phyloP scores from a whole-genome alignment of 495 filamentous ascomycete species.

The Monascus purpureus region DNA sequence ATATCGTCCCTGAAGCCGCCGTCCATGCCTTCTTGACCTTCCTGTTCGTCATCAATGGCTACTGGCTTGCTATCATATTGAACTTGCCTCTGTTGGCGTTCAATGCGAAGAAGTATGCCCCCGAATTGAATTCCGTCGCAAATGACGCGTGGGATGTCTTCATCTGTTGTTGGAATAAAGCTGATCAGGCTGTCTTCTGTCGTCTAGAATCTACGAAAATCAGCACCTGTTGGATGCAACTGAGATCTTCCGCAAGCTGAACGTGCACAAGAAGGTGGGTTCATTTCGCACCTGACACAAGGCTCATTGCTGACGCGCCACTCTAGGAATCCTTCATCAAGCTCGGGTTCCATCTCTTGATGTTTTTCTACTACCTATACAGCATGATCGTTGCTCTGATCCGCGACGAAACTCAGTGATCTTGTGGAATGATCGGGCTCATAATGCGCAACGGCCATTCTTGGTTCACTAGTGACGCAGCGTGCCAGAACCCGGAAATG shows the following conservation, averaged over 20 bases:
- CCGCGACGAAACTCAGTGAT: slow-evolving; percentile 79
- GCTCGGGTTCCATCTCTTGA: slow-evolving; percentile 94
- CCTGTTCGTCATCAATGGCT: slow-evolving; percentile 95
- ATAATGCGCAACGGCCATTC: slow-evolving; percentile 26
- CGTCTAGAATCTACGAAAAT: slow-evolving; percentile 79
- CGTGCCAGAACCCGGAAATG: slow-evolving; percentile 1
- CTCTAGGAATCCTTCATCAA: slow-evolving; percentile 97
- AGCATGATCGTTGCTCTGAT: slow-evolving; percentile 98
- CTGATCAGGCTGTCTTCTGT: slow-evolving; percentile 6
- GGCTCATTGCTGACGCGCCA: too few relatives aligned
- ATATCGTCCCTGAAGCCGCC: slow-evolving; percentile 97
- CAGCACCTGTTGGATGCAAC: slow-evolving; percentile 94
- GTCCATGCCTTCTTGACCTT: slow-evolving; percentile 92
- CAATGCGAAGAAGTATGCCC: slow-evolving; percentile 89
- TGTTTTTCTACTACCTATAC: slow-evolving; percentile 99
- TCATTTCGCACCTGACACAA: too few relatives aligned
- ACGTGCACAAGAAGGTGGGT: slow-evolving; percentile 94
- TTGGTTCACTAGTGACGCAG: slow-evolving; percentile 9
- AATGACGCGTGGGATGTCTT: too few relatives aligned
- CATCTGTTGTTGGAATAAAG: too few relatives aligned
- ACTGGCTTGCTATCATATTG: slow-evolving; percentile 87
- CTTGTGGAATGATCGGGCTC: slow-evolving; percentile 27
- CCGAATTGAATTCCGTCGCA: too few relatives aligned
- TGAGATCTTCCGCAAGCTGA: slow-evolving; percentile 98
- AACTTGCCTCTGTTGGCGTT: slow-evolving; percentile 87